These are phyloP conservation scores for Calonectria crousiana DNA, from an alignment of 2,329 filamentous ascomycete genomes.

Conservation along the genomic window DNA sequence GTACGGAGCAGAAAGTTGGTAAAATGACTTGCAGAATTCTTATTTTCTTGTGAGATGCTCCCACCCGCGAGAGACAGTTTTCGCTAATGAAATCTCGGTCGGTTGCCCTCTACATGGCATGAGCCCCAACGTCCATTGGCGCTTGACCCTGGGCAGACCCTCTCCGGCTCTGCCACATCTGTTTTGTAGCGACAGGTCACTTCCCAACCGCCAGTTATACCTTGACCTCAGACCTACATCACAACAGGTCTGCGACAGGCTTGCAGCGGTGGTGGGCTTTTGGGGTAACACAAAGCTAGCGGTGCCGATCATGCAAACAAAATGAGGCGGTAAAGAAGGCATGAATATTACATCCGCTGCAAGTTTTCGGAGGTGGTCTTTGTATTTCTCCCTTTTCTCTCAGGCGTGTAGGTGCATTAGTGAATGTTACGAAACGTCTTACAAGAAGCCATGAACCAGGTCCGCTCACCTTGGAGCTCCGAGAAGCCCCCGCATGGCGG, in stretches of 20 bases:
- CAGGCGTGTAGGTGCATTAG: background rate
- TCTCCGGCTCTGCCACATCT: background rate
- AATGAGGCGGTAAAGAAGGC: background rate
- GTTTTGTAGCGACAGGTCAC: background rate
- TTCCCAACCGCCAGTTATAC: background rate
- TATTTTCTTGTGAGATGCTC: background rate
- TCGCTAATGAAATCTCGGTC: background rate
- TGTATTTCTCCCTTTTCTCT: background rate
- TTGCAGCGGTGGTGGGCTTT: too few species aligned
- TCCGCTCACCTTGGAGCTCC: background rate
- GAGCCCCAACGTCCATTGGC: background rate
- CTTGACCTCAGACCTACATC: background rate
- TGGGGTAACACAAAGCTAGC: background rate
- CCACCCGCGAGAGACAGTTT: background rate
- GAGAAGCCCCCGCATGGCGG: background rate
- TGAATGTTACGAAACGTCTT: background rate
- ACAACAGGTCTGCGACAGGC: background rate
- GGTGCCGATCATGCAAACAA: background rate
- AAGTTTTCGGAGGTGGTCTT: background rate
- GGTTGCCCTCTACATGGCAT: background rate
- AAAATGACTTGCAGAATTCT: background rate
- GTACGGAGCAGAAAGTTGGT: too few species aligned
- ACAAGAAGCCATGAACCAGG: background rate
- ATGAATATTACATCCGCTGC: background rate
- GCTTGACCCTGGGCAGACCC: background rate